Conservation (phyloP, 1,139 yeast genomes). For the Kodamaea sp. region DNA sequence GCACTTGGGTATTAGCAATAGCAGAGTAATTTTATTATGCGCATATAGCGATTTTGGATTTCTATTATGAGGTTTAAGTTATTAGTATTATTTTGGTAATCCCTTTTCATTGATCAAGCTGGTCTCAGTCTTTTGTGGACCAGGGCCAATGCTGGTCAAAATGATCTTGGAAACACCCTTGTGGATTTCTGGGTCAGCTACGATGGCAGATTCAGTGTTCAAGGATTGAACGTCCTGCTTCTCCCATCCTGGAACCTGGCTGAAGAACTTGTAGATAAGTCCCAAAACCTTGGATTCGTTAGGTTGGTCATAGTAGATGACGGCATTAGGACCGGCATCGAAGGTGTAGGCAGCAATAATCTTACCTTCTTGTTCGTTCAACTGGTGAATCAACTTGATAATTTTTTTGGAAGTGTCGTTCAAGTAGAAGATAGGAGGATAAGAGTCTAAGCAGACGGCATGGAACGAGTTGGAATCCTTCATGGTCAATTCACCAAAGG, state of each 20-base stretch:
- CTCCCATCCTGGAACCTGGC: conserved; percentile 72
- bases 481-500: conserved; percentile 91
- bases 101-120: conserved; percentile 52
- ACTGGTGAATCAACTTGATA: conserved; percentile 76
- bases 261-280: conserved; percentile 54
- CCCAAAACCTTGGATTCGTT: conserved; percentile 71
- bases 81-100: conserved; percentile 24
- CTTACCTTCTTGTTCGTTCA: conserved; percentile 67
- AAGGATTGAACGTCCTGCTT: conserved; percentile 34
- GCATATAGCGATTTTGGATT: not conserved
- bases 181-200: conserved; percentile 50
- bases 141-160: conserved; percentile 82
- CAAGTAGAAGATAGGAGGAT: conserved; percentile 93
- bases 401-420: conserved; percentile 93
- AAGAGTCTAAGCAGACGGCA: conserved; percentile 92
- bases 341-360: conserved; percentile 91
- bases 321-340: conserved; percentile 99
- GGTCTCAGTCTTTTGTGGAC: conserved; percentile 65
- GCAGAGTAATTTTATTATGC: too few relatives aligned
- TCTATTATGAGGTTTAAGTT: not conserved
- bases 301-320: conserved; percentile 77
- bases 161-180: conserved; percentile 81
- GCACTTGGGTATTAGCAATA: too few relatives aligned
- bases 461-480: conserved; percentile 96
- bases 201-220: conserved; percentile 32